Base-by-base conservation (phyloP, 2,329 filamentous ascomycete genomes). In the Cyclaneusma minus region DNA sequence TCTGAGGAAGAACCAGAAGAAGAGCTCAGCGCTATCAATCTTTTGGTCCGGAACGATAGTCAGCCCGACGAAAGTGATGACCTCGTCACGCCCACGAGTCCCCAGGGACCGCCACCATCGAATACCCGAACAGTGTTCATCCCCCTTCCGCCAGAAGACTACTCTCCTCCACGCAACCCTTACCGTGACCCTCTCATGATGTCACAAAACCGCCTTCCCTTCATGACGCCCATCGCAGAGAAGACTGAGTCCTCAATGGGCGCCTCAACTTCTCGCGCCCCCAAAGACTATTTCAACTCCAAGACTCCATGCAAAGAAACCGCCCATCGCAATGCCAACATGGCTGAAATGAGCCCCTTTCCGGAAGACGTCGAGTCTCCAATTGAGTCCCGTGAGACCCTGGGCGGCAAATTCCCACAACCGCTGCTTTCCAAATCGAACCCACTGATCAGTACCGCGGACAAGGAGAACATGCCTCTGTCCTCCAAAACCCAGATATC, bases 161-260 rank as follows among this genome's bases (percentile, higher is more conserved):
- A 84, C 48, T 72, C 85, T 38, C 70, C 81, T 22, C 77, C 82
- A 11, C 77, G 67, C 30, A 67, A 75, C 24, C 79, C 81, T 31
- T 93, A 78, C 61, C 74, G 84, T 45, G 80, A 93, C 50, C 70
- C 82, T 44, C 66, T 58, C 18, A 67, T 84, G 48, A 64, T 76
- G 50, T 83, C 84, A 32, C 91, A 94, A 44, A 93, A 85, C 51
- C 76, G 85, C 29, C 61, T 95, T 7, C 89, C 87, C 3, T 98
- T 95, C 49, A 95, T 98, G 89, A 98, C 89, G 0, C 89, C 89
- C 2, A 98, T 98, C 38, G 87, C 89, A 2, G 89, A 98, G 51
- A 75, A 83, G 41, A 98, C 89, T 0, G 89, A 98, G 51, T 79
- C 75, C 7, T 94, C 85, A 1, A 55, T 95, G 4, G 76, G 76